Evolutionary conservation across 140 eudicot species (phyloP).

Genomic region (Stevia rebaudiana): DNA sequence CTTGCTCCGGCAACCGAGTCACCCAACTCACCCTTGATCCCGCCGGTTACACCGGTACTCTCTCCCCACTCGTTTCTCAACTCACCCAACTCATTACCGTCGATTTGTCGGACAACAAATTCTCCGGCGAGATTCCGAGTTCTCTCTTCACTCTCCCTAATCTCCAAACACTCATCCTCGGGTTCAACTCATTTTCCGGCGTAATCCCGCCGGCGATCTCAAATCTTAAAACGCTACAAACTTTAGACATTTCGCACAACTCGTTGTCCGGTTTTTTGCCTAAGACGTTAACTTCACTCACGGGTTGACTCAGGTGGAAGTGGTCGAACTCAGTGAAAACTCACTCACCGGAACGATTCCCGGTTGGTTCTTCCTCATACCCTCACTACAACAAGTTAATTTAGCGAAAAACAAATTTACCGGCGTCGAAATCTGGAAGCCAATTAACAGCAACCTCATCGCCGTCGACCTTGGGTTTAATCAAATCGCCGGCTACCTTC

Average conservation of each 20-base stretch:
- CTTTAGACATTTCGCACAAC: constrained; percentile 54
- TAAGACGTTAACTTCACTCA: constrained; percentile 34
- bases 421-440: constrained; percentile 43
- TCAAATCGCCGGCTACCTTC: constrained; percentile 46
- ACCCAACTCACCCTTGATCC: constrained; percentile 81
- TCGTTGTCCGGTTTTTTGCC: constrained; percentile 53
- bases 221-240: constrained; percentile 32
- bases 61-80: constrained; percentile 64
- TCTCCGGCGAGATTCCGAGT: constrained; percentile 58
- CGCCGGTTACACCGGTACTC: constrained; percentile 67
- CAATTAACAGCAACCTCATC: constrained; percentile 47
- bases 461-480: constrained; percentile 82
- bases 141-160: constrained; percentile 54
- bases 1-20: constrained; percentile 55
- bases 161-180: constrained; percentile 48
- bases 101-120: constrained; percentile 60
- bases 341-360: constrained; percentile 49
- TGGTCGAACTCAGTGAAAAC: constrained; percentile 78
- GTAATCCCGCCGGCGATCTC: constrained; percentile 46
- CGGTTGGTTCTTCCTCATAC: constrained; percentile 61
- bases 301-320: constrained; percentile 52
- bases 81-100: constrained; percentile 59
- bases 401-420: constrained; percentile 70
- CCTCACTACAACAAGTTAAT: constrained; percentile 70
- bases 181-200: constrained; percentile 66